These are phyloP conservation scores for Suillus sp. DNA, from an alignment of 768 basidiomycete species.

Conservation along the genomic window DNA sequence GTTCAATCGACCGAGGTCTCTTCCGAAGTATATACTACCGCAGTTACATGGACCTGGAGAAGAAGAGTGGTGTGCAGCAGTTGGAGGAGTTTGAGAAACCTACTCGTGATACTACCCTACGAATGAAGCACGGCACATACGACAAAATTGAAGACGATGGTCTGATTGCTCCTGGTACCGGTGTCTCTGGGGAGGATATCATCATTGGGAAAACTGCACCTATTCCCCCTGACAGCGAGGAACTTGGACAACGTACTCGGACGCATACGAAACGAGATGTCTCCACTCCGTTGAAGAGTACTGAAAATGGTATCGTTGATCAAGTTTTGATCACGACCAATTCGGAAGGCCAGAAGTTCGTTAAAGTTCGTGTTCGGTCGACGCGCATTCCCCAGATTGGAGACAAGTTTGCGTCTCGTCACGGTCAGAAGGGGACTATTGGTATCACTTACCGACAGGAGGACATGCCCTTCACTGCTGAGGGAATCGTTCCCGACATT, in stretches of 20 bases:
- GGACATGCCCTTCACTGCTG: conserved; percentile 98
- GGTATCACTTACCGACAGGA: conserved; percentile 99
- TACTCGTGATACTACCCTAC: conserved; percentile 85
- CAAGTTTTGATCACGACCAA: conserved; percentile 97
- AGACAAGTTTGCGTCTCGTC: conserved; percentile 99
- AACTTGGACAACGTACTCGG: conserved; percentile 93
- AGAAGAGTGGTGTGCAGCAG: conserved; percentile 90
- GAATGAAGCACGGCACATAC: conserved; percentile 98
- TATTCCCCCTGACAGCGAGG: conserved; percentile 94
- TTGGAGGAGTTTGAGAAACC: conserved; percentile 98
- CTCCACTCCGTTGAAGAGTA: conserved; percentile 96
- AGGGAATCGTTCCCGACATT: conserved; percentile 95
- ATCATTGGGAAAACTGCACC: conserved; percentile 99
- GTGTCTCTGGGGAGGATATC: conserved; percentile 95
- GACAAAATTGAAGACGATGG: conserved; percentile 98
- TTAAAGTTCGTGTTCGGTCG: conserved; percentile 95
- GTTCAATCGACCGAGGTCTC: conserved; percentile 94
- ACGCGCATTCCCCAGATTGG: conserved; percentile 97
- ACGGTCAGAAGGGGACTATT: conserved; percentile 99
- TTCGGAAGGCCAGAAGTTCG: conserved; percentile 94
- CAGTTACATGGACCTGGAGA: conserved; percentile 98
- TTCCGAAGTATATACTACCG: conserved; percentile 99
- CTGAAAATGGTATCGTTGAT: conserved; percentile 97
- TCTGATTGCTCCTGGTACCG: conserved; percentile 92
- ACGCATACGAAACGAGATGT: conserved; percentile 94